Evolutionary conservation across 345 rosid species (phyloP).

Genomic region (Eucalyptus curtisii): DNA sequence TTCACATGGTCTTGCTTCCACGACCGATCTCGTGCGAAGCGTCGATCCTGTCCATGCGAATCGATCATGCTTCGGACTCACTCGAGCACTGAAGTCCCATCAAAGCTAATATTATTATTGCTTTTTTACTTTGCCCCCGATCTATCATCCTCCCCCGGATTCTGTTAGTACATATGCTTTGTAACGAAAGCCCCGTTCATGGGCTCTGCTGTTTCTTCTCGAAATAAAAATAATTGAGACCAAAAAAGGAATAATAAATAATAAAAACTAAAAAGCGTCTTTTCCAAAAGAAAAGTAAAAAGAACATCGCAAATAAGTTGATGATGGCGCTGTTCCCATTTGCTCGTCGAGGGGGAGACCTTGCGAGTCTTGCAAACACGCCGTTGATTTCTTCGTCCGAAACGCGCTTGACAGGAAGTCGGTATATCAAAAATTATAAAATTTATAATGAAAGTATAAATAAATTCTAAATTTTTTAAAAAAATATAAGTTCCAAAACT

Average conservation of each 20-base stretch:
- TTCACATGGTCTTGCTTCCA: background rate
- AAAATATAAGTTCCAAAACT: rapidly evolving
- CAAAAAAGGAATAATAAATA: too few species aligned
- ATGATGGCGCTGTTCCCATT: background rate
- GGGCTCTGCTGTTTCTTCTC: background rate
- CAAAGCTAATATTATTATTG: background rate
- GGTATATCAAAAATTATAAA: background rate
- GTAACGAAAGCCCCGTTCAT: background rate
- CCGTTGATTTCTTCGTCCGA: background rate
- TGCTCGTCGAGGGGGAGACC: background rate
- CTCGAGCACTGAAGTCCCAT: background rate
- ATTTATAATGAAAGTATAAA: rapidly evolving
- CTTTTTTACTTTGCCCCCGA: background rate
- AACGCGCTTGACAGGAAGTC: background rate
- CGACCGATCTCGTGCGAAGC: background rate
- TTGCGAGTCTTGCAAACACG: background rate
- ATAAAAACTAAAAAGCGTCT: background rate
- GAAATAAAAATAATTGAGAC: background rate
- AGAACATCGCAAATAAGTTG: background rate
- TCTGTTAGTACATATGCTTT: background rate
- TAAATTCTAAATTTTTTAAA: too few species aligned
- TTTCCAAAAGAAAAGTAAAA: background rate
- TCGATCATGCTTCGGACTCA: background rate
- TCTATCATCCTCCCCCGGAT: background rate
- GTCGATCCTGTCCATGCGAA: background rate